A percentile compares a stretch with the other conserved stretches of the same genome.
Conservation (phyloP, 257 asterid genomes). For the Solanum lycopersicoides region DNA sequence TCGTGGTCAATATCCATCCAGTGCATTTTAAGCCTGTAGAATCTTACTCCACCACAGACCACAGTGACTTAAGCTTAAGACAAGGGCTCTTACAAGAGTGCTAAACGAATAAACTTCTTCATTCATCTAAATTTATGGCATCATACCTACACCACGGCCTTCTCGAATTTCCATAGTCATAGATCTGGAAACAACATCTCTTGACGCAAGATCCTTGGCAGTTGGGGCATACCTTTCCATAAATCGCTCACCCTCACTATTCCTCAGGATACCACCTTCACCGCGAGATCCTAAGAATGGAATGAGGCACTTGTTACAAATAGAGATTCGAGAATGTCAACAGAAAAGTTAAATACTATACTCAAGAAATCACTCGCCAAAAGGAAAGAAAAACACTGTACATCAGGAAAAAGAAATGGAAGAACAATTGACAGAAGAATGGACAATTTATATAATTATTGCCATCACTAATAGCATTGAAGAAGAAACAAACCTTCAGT, state of each 20-base stretch:
- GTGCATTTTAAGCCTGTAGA: background rate
- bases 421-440: background rate
- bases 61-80: background rate
- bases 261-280: slow-evolving; percentile 98
- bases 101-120: background rate
- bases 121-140: background rate
- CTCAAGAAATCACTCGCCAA: background rate
- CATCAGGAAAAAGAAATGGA: background rate
- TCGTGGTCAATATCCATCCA: background rate
- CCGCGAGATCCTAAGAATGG: slow-evolving; percentile 78
- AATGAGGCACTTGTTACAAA: background rate
- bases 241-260: slow-evolving; percentile 98
- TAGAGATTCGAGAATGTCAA: background rate
- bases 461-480: background rate
- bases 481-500: slow-evolving; percentile 61
- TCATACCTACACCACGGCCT: slow-evolving; percentile 98
- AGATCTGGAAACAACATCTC: slow-evolving; percentile 97
- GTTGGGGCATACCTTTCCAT: slow-evolving; percentile 99
- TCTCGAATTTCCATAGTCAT: slow-evolving; percentile 99
- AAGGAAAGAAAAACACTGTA: background rate
- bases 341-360: background rate
- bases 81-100: background rate
- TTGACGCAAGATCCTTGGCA: slow-evolving; percentile 98
- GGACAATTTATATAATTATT: background rate
- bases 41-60: background rate